phyloP scores from a whole-genome alignment of 1,284 basidiomycete species.

The Prillingera fragicola region DNA sequence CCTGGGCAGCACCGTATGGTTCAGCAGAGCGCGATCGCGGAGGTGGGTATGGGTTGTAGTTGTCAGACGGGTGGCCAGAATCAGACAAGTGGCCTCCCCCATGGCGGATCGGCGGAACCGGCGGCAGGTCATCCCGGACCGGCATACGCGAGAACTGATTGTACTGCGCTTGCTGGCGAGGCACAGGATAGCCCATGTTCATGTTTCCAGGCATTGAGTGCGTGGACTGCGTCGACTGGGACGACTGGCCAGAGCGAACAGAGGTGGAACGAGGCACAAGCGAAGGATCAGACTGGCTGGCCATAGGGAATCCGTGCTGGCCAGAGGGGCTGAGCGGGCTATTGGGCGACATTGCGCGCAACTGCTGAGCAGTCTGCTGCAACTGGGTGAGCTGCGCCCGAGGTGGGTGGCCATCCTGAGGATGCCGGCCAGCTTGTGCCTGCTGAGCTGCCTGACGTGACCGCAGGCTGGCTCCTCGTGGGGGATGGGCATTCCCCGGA shows the following conservation, averaged over 20 bases:
- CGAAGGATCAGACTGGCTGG: not conserved
- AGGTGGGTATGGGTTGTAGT: constrained; percentile 6
- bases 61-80: constrained; percentile 10
- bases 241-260: constrained; percentile 30
- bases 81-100: constrained; percentile 29
- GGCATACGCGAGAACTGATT: not conserved
- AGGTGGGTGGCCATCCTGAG: no score
- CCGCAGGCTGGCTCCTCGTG: constrained; percentile 32
- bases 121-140: constrained; percentile 14
- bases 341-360: not conserved
- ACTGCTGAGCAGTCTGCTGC: no score
- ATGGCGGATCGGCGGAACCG: constrained; percentile 27
- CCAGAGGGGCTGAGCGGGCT: not conserved
- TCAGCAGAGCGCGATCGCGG: constrained; percentile 33
- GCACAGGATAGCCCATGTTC: not conserved
- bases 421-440: no score
- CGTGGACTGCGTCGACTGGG: not conserved
- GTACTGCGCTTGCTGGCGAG: not conserved
- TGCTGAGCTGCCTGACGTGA: not conserved
- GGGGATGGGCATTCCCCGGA: constrained; percentile 21
- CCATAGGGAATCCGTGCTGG: not conserved
- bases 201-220: not conserved
- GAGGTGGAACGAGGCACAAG: constrained; percentile 27
- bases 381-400: no score
- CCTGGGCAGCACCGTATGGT: constrained; percentile 31